Percentiles rank a stretch among this genome's conserved stretches.
Conservation (phyloP, 257 asterid genomes). For the Anisodus tanguticus region DNA sequence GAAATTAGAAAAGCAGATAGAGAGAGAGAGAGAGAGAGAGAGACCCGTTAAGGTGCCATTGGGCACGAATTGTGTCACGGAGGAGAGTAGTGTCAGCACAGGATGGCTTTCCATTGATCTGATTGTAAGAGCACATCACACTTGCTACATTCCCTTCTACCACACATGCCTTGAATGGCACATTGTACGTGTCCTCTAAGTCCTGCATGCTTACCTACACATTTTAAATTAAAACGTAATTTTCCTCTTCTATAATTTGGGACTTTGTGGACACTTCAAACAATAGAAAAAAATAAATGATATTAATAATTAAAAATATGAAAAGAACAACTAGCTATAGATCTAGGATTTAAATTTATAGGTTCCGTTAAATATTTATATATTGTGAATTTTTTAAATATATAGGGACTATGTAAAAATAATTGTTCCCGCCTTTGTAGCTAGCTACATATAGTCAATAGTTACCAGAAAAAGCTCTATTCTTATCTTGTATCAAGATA, state of each 20-base stretch:
- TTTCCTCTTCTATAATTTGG: neutral
- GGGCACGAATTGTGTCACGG: slow-evolving; percentile 72
- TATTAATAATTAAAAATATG: neutral
- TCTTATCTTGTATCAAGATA: neutral
- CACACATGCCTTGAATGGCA: slow-evolving; percentile 93
- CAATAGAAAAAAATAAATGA: neutral
- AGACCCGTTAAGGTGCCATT: slow-evolving; percentile 87
- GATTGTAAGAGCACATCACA: slow-evolving; percentile 95
- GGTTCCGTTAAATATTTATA: no score
- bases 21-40: neutral
- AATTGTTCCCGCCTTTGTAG: no score
- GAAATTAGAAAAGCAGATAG: neutral
- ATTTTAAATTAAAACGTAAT: neutral
- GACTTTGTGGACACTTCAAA: neutral
- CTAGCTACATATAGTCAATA: neutral
- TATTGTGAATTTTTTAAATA: no score
- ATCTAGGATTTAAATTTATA: no score
- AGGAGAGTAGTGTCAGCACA: slow-evolving; percentile 88
- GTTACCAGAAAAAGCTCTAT: neutral
- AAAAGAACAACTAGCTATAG: neutral
- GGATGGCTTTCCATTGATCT: slow-evolving; percentile 90
- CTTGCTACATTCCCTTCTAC: slow-evolving; percentile 86
- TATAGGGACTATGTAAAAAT: no score
- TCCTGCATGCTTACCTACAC: slow-evolving; percentile 83
- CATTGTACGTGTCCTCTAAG: slow-evolving; percentile 88